phyloP scores from a whole-genome alignment of 345 rosid species.

The Salix brachista region DNA sequence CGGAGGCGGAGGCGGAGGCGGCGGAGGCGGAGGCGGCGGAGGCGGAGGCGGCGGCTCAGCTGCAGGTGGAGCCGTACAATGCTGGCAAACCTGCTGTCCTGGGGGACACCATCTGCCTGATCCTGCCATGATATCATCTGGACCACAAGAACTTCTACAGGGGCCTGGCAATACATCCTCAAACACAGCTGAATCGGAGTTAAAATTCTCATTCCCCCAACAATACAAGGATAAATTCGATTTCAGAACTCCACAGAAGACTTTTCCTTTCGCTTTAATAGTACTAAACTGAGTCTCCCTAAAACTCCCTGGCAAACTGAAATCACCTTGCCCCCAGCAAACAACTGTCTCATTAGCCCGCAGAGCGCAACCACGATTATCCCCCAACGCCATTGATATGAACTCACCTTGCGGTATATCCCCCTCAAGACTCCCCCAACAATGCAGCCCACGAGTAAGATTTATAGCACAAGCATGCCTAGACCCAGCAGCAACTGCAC shows the following conservation, averaged over 20 bases:
- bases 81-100: slow-evolving; percentile 24
- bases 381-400: slow-evolving; percentile 50
- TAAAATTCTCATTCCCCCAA: slow-evolving; percentile 50
- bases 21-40: neutral
- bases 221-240: slow-evolving; percentile 42
- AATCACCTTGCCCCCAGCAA: slow-evolving; percentile 62
- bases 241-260: slow-evolving; percentile 56
- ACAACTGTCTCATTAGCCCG: slow-evolving; percentile 33
- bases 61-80: slow-evolving; percentile 10
- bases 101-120: slow-evolving; percentile 30
- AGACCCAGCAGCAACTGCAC: slow-evolving; percentile 49
- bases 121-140: slow-evolving; percentile 19
- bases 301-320: slow-evolving; percentile 41
- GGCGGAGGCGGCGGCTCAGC: neutral
- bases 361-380: slow-evolving; percentile 55
- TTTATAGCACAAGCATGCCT: slow-evolving; percentile 53
- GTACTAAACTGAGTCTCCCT: slow-evolving; percentile 18
- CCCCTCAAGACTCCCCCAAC: slow-evolving; percentile 46
- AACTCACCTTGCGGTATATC: slow-evolving; percentile 33
- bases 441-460: slow-evolving; percentile 20
- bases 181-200: slow-evolving; percentile 36
- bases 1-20: slow-evolving; percentile 1
- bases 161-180: slow-evolving; percentile 48
- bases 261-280: slow-evolving; percentile 48
- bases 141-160: slow-evolving; percentile 37